A percentile compares a stretch with the other conserved stretches of the same genome.
Evolutionary conservation across 2,329 filamentous ascomycete species (phyloP).

Genomic region (Fusarium irregulare): DNA sequence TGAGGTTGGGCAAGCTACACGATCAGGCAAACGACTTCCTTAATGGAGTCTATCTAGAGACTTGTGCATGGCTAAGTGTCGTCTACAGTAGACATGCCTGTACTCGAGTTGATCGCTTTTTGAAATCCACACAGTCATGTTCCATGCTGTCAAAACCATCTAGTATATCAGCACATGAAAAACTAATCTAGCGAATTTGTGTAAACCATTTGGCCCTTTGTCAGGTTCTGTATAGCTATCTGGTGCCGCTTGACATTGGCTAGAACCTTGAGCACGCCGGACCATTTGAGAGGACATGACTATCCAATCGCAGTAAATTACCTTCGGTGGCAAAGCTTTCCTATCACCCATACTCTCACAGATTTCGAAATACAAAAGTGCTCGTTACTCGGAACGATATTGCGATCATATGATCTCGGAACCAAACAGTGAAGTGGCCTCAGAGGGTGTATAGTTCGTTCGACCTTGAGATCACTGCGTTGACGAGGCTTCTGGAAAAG

Average conservation of each 20-base stretch:
- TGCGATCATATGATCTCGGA: background rate
- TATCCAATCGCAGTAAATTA: background rate
- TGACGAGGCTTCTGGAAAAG: background rate
- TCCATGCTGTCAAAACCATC: background rate
- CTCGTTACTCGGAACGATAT: background rate
- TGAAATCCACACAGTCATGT: background rate
- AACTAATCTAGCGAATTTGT: background rate
- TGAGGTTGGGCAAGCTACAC: conserved; percentile 70
- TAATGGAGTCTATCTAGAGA: background rate
- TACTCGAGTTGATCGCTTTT: background rate
- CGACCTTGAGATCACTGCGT: background rate
- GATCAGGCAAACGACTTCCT: conserved; percentile 71
- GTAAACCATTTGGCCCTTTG: background rate
- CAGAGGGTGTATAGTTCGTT: background rate
- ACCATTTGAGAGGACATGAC: background rate
- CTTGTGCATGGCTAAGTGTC: background rate
- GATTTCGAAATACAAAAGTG: background rate
- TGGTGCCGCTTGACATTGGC: background rate
- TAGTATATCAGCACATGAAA: background rate
- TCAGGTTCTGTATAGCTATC: background rate
- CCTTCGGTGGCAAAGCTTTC: background rate
- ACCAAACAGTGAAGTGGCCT: background rate
- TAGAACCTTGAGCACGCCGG: background rate
- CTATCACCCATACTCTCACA: background rate
- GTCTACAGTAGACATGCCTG: background rate